phyloP scores from a whole-genome alignment of 2,329 filamentous ascomycete species.

The Furcasterigmium furcatum region DNA sequence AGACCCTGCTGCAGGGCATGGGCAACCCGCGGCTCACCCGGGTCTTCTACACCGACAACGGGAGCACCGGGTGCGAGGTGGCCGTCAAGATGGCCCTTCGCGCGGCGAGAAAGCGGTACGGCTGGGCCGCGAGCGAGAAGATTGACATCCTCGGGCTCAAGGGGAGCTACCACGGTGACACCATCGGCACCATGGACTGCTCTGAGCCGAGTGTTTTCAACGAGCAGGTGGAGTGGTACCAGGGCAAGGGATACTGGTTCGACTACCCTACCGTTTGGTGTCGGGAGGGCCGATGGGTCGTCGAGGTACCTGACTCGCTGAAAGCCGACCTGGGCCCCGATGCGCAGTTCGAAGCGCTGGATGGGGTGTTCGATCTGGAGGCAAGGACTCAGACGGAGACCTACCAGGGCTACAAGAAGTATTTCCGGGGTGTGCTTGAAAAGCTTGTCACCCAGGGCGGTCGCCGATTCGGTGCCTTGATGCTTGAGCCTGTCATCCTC shows the following conservation, averaged over 20 bases:
- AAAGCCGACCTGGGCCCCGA: slow-evolving; percentile 39
- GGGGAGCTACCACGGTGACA: slow-evolving; percentile 84
- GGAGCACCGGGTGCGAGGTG: slow-evolving; percentile 80
- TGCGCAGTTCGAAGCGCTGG: slow-evolving; percentile 42
- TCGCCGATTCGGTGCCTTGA: slow-evolving; percentile 69
- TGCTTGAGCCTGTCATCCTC: slow-evolving; percentile 77
- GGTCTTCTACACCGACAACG: slow-evolving; percentile 81
- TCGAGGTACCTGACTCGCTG: slow-evolving; percentile 52
- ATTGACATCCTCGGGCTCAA: slow-evolving; percentile 71
- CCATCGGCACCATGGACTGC: slow-evolving; percentile 84
- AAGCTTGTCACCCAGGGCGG: slow-evolving; percentile 51
- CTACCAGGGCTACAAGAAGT: slow-evolving; percentile 51
- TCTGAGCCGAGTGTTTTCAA: slow-evolving; percentile 76
- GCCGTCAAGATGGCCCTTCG: slow-evolving; percentile 82
- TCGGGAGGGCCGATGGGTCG: slow-evolving; percentile 61
- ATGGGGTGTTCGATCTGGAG: slow-evolving; percentile 58
- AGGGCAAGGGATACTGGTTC: slow-evolving; percentile 76
- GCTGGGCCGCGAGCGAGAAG: slow-evolving; percentile 55
- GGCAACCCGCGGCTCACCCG: slow-evolving; percentile 63
- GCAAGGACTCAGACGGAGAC: slow-evolving; percentile 39
- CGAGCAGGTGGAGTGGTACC: slow-evolving; percentile 83
- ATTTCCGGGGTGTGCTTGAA: slow-evolving; percentile 54
- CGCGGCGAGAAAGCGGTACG: slow-evolving; percentile 63
- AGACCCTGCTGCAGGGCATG: slow-evolving; percentile 56
- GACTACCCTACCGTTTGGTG: slow-evolving; percentile 73